These are phyloP conservation scores for Akanthomyces uredinophilus DNA, from an alignment of 2,329 filamentous ascomycete species.

Conservation along the genomic window DNA sequence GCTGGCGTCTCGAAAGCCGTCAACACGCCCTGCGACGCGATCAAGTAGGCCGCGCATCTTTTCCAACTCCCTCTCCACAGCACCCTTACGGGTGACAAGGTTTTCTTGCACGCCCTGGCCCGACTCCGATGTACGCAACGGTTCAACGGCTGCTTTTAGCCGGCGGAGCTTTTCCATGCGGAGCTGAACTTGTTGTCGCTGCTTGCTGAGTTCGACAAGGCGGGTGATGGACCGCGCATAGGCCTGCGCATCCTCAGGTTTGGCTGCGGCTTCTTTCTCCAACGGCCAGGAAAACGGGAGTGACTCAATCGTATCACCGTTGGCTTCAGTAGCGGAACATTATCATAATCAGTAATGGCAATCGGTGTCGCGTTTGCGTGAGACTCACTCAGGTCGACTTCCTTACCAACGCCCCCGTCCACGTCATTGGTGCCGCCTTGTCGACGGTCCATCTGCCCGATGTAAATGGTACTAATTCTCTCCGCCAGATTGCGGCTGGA, in stretches of 20 bases:
- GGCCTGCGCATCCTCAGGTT: slow-evolving; percentile 43
- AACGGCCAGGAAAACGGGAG: slow-evolving; percentile 45
- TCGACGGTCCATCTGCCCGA: slow-evolving; percentile 38
- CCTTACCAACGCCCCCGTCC: slow-evolving; percentile 32
- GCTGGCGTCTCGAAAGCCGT: slow-evolving; percentile 23
- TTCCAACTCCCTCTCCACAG: slow-evolving; percentile 61
- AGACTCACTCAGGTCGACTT: slow-evolving; percentile 41
- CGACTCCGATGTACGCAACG: slow-evolving; percentile 27
- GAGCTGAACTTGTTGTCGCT: slow-evolving; percentile 29
- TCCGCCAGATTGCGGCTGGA: slow-evolving; percentile 67
- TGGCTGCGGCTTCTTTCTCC: slow-evolving; percentile 29
- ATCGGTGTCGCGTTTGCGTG: background rate
- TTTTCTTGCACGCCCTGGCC: slow-evolving; percentile 55
- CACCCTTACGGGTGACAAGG: slow-evolving; percentile 58
- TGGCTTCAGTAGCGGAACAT: slow-evolving; percentile 27
- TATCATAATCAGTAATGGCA: background rate
- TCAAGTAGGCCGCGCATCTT: slow-evolving; percentile 60
- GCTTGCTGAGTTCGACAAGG: slow-evolving; percentile 44
- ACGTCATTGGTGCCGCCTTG: slow-evolving; percentile 32
- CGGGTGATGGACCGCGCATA: slow-evolving; percentile 47
- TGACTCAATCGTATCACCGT: slow-evolving; percentile 37
- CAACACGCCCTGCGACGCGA: slow-evolving; percentile 52
- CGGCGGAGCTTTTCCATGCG: slow-evolving; percentile 43
- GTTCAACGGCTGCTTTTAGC: slow-evolving; percentile 47
- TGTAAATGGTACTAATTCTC: slow-evolving; percentile 65